Evolutionary conservation across 768 basidiomycete genomes (phyloP), one percentile per base, ranked within the genome.

Genomic region (Macrolepiota albuminosa): DNA sequence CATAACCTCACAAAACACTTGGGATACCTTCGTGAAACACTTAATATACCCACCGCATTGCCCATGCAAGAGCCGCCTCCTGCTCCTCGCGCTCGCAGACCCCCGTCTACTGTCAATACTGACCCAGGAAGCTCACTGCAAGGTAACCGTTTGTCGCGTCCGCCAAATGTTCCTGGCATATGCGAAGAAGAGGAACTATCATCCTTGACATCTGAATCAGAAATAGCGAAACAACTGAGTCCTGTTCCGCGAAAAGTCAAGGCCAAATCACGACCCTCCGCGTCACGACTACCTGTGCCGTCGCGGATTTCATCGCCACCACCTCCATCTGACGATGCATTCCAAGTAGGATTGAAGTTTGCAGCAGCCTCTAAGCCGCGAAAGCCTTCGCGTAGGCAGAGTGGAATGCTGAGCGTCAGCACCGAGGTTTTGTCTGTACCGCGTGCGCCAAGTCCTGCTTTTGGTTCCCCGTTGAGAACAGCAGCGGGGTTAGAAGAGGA

Each of bases 141-240:
- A 57, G 71, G 75, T 29, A 78, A 78, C 63, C 83, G 86, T 43
- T 77, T 89, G 57, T 81, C 86, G n/a, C 82, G 84, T 53, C 74
- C 83, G 43, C 89, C 87, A 9, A 86, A 81, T 55, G 69, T 89
- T 40, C 87, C 88, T 0, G 85, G 82, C 16, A 89, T 89, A 56
- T 66, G 74, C 34, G 88, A 89, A 67, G 88, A 89, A 48, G 86
- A 88, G 1, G 88, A 90, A 67, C 76, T 78, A 7, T 69, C 63
- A 18, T 69, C 69, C 24, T 79, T 79, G 24, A 78, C 79, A 1
- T 76, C 75, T 9, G 79, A 79, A 4, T 72, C 78, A 6, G 79
- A 81, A 33, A 55, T 67, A 21, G 74, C 75, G 14, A 73, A 75
- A 54, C 72, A 72, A 56, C 64, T 75, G 16, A 72, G 73, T 54